Percentiles rank a stretch among this genome's conserved stretches.
phyloP scores from a whole-genome alignment of 2,329 filamentous ascomycete species.

The Setomelanomma holmii region DNA sequence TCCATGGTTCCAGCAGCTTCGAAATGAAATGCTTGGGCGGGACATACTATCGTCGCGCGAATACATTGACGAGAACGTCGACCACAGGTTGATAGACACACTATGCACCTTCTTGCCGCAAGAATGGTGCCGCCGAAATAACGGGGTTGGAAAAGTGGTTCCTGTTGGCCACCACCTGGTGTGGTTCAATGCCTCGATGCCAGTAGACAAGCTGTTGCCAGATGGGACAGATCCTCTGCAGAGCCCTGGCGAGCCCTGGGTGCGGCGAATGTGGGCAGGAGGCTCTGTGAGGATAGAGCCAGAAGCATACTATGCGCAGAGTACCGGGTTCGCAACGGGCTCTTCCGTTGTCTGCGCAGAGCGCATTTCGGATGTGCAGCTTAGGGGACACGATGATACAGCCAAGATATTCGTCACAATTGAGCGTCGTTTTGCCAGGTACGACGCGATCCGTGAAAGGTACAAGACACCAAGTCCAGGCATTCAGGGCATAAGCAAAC shows the following conservation, averaged over 20 bases:
- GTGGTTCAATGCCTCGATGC: constrained; percentile 79
- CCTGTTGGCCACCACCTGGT: constrained; percentile 80
- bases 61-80: constrained; percentile 64
- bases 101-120: constrained; percentile 31
- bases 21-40: constrained; percentile 55
- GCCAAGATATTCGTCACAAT: constrained; percentile 67
- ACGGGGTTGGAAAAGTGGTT: constrained; percentile 41
- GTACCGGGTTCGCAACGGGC: constrained; percentile 14
- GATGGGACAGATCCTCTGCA: constrained; percentile 88
- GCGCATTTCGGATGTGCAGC: constrained; percentile 55
- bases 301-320: constrained; percentile 8
- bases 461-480: not conserved
- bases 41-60: constrained; percentile 60
- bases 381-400: constrained; percentile 58
- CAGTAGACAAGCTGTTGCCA: constrained; percentile 67
- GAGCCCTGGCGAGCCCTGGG: constrained; percentile 74
- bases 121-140: constrained; percentile 12
- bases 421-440: constrained; percentile 58
- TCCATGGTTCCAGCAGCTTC: constrained; percentile 36
- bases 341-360: constrained; percentile 46
- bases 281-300: constrained; percentile 68
- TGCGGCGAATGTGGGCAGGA: constrained; percentile 86
- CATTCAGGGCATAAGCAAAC: not conserved
- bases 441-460: constrained; percentile 21
- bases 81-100: constrained; percentile 67